A percentile compares a stretch with the other conserved stretches of the same genome.
These are phyloP conservation scores for Termitomyces sp. DNA, from an alignment of 768 basidiomycete genomes.

Conservation along the genomic window DNA sequence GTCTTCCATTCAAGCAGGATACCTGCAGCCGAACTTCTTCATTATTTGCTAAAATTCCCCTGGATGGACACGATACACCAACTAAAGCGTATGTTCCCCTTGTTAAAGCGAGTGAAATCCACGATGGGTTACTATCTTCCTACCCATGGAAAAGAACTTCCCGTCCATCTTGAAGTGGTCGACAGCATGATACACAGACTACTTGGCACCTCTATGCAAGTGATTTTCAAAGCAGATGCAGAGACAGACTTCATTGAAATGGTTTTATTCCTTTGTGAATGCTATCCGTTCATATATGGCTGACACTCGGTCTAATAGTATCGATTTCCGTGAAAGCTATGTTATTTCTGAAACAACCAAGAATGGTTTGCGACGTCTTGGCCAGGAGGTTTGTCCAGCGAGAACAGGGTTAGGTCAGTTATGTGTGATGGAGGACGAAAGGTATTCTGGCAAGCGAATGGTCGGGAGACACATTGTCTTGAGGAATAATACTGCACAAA, in stretches of 20 bases:
- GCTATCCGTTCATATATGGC: background rate
- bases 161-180: background rate
- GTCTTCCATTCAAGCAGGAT: background rate
- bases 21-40: background rate
- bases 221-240: background rate
- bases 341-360: background rate
- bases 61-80: background rate
- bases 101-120: background rate
- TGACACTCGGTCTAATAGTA: background rate
- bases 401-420: background rate
- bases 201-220: background rate
- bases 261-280: background rate
- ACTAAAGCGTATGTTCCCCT: background rate
- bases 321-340: background rate
- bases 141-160: background rate
- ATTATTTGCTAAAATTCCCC: background rate
- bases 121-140: background rate
- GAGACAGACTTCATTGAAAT: background rate
- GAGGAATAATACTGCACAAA: background rate
- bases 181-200: background rate
- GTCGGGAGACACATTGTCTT: background rate
- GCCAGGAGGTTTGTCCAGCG: background rate
- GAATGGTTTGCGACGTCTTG: background rate
- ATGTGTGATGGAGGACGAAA: background rate
- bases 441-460: background rate